These are phyloP conservation scores for Aspergillus spinulosporus DNA, from an alignment of 2,329 filamentous ascomycete genomes.

Conservation along the genomic window DNA sequence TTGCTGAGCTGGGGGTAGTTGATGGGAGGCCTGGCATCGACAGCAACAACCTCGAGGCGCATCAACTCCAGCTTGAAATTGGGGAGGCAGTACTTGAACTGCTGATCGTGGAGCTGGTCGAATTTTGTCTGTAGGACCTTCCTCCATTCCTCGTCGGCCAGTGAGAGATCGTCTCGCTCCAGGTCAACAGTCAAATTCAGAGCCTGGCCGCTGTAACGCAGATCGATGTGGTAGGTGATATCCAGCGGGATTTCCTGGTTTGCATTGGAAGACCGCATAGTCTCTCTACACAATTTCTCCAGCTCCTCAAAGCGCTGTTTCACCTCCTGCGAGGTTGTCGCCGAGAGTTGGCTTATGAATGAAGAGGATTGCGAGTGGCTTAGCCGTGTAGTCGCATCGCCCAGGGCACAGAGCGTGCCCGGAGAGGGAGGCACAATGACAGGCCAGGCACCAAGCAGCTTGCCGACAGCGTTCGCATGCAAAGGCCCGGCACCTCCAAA, in stretches of 20 bases:
- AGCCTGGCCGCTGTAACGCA: slow-evolving; percentile 52
- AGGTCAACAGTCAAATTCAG: slow-evolving; percentile 41
- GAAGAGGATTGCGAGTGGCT: slow-evolving; percentile 50
- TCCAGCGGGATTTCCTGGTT: slow-evolving; percentile 21
- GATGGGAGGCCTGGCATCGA: slow-evolving; percentile 46
- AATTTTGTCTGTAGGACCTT: slow-evolving; percentile 42
- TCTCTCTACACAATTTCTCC: slow-evolving; percentile 32
- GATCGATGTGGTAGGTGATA: slow-evolving; percentile 46
- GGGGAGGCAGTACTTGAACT: slow-evolving; percentile 49
- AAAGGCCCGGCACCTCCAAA: slow-evolving; percentile 50
- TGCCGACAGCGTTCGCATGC: slow-evolving; percentile 44
- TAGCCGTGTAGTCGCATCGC: slow-evolving; percentile 53
- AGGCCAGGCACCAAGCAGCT: slow-evolving; percentile 53
- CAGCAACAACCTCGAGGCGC: slow-evolving; percentile 48
- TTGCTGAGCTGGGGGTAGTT: slow-evolving; percentile 37
- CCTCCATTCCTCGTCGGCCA: slow-evolving; percentile 32
- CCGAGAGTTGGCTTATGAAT: slow-evolving; percentile 46
- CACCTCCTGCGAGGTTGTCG: slow-evolving; percentile 38
- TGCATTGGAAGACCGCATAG: neutral
- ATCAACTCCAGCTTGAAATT: slow-evolving; percentile 50
- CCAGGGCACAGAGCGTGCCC: slow-evolving; percentile 53
- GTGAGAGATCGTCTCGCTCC: slow-evolving; percentile 34
- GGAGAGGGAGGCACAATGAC: slow-evolving; percentile 55
- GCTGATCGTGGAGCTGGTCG: slow-evolving; percentile 45
- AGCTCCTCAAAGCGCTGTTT: slow-evolving; percentile 35